Evolutionary conservation across 2,329 filamentous ascomycete species (phyloP).

Genomic region (Lithohypha guttulata): DNA sequence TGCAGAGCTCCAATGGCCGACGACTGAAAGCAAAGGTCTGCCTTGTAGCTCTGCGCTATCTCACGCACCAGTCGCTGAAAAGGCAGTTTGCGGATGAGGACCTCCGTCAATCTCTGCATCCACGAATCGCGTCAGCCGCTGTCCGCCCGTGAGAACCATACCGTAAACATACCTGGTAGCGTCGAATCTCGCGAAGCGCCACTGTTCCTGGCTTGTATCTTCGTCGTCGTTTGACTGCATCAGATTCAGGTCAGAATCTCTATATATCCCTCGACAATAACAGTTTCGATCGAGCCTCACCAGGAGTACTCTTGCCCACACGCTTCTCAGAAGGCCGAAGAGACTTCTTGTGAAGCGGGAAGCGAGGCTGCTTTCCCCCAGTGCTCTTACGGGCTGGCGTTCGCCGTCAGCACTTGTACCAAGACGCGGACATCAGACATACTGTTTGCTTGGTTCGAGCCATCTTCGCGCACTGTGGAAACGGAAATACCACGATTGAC

Average conservation of each 20-base stretch:
- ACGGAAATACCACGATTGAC: conserved; percentile 1
- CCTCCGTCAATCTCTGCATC: no score
- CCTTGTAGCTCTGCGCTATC: no score
- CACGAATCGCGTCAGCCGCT: no score
- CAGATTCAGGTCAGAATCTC: background rate
- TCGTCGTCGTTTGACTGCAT: background rate
- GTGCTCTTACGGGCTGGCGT: background rate
- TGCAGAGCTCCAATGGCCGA: conserved; percentile 1
- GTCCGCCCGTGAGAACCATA: no score
- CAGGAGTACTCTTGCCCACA: background rate
- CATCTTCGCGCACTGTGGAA: conserved; percentile 2
- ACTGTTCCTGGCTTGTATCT: conserved; percentile 1
- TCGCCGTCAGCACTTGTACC: background rate
- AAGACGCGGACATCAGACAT: background rate
- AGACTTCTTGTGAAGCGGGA: background rate
- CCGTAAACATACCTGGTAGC: conserved; percentile 2
- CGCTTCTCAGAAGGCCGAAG: background rate
- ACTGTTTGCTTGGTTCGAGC: conserved; percentile 1
- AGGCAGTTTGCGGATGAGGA: no score
- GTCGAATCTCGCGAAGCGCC: conserved; percentile 3
- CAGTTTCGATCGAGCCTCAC: background rate
- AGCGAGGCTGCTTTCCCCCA: conserved; percentile 1
- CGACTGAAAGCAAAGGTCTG: conserved; percentile 4
- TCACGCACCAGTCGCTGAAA: no score
- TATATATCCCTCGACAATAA: background rate